Conservation (phyloP, 1,139 yeast species). For the Kodamaea anthophila region DNA sequence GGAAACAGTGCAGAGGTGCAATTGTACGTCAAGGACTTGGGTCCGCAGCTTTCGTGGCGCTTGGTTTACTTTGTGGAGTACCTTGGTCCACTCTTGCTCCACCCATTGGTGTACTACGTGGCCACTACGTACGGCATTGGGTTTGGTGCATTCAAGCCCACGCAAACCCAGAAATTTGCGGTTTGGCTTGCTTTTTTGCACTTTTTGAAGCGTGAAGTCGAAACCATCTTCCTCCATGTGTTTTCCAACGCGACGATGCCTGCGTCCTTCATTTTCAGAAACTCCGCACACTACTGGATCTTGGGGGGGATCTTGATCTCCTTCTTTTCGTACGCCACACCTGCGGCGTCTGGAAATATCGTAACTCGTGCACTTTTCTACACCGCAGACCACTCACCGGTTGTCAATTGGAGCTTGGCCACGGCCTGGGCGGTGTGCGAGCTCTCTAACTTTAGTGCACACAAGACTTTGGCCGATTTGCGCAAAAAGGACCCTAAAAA, state of each 20-base stretch:
- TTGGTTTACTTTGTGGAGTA: slow-evolving; percentile 84
- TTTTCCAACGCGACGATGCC: slow-evolving; percentile 95
- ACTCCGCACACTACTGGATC: slow-evolving; percentile 87
- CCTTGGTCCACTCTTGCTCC: slow-evolving; percentile 80
- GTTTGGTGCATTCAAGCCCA: slow-evolving; percentile 22
- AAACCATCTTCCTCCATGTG: slow-evolving; percentile 75
- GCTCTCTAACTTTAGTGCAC: slow-evolving; percentile 65
- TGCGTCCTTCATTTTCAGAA: slow-evolving; percentile 74
- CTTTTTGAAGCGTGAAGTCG: slow-evolving; percentile 81
- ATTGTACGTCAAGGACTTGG: slow-evolving; percentile 72
- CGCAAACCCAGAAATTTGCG: slow-evolving; percentile 49
- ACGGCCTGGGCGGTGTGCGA: slow-evolving; percentile 63
- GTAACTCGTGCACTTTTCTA: slow-evolving; percentile 14
- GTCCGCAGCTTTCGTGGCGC: slow-evolving; percentile 91
- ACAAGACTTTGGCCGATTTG: slow-evolving; percentile 51
- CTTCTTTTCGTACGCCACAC: slow-evolving; percentile 66
- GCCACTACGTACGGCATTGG: slow-evolving; percentile 18
- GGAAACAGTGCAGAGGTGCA: slow-evolving; percentile 24
- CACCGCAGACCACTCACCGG: slow-evolving; percentile 21
- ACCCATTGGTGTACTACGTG: slow-evolving; percentile 56
- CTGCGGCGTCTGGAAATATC: slow-evolving; percentile 18
- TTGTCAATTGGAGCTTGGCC: slow-evolving; percentile 25
- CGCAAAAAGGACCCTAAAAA: slow-evolving; percentile 42
- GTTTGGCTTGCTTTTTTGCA: slow-evolving; percentile 59
- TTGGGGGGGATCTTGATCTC: slow-evolving; percentile 65